Conservation (phyloP, 257 asterid species). For the Misopates orontium region DNA sequence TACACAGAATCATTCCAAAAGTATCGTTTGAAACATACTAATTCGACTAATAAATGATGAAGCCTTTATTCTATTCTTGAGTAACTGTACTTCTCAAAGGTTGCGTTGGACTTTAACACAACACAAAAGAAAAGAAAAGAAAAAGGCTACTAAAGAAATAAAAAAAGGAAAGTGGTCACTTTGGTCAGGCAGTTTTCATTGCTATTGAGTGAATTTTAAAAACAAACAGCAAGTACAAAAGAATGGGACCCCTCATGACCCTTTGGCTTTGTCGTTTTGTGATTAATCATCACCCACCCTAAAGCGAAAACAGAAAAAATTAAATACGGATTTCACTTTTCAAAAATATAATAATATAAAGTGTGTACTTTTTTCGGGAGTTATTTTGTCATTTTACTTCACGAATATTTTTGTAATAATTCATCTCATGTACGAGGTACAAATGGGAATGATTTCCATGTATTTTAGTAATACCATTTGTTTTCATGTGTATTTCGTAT, state of each 20-base stretch:
- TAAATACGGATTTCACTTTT: constrained; percentile 33
- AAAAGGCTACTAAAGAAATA: constrained; percentile 23
- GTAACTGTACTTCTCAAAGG: constrained; percentile 24
- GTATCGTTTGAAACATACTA: too few species aligned
- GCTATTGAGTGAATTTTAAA: constrained; percentile 31
- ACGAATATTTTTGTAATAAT: background rate
- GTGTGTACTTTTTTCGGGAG: background rate
- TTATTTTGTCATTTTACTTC: background rate
- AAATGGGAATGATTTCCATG: background rate
- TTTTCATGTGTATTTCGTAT: too few species aligned
- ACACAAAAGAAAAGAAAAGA: constrained; percentile 10
- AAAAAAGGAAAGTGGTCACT: constrained; percentile 5
- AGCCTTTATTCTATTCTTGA: constrained; percentile 4
- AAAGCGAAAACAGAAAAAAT: constrained; percentile 47
- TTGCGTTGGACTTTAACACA: constrained; percentile 31
- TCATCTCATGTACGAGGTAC: constrained; percentile 6
- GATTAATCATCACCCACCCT: constrained; percentile 50
- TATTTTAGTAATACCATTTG: too few species aligned
- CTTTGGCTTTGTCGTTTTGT: constrained; percentile 52
- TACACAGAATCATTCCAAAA: too few species aligned
- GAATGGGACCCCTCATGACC: constrained; percentile 39
- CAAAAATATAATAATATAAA: constrained; percentile 13
- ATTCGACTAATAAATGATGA: background rate
- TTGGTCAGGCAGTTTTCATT: constrained; percentile 36
- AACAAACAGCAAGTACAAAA: constrained; percentile 35